Evolutionary conservation across 148 eudicot genomes (phyloP), one percentile per base, ranked within the genome.

Genomic region (Cornus controversa): DNA sequence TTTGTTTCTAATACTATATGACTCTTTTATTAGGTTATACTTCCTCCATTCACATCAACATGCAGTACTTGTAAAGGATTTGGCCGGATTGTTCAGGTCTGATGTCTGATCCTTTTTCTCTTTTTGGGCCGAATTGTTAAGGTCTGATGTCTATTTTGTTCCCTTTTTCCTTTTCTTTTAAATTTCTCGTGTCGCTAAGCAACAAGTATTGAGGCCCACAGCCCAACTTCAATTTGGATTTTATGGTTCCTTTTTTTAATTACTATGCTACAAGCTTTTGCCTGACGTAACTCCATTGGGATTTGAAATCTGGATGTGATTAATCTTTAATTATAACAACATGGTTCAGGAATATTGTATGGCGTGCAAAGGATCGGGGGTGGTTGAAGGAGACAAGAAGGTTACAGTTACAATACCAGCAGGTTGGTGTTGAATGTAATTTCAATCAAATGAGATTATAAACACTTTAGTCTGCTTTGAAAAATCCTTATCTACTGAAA

Each of bases 21-120:
- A 78, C 58, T 8, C 72, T 72, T 24, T 81, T 67, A 69, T 82
- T 83, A 95, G 97, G 93, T 93, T 25, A 88, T 93, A 50, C 80
- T 93, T 67, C 99, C 92, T 74, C 97, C 99, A 16, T 95, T 95
- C 78, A 74, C 90, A 8, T 82, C 96, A 72, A 90, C 91, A 69
- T 95, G 97, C 82, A 77, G 82, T 79, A 80, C 85, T 67, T 95
- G 99, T 82, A 95, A 87, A 83, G 99, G 99, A 18, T 75, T 86
- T 14, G 94, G 99, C 57, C 83, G 86, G 85, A 79, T 91, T 47
- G 87, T 93, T 70, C 83, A 82, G 85, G 97, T 93, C 74, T 83
- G 78, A 22, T 75, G 45, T 40, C 45, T 54, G 60, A 14, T 8
- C 60, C 60, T 20, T 14, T 16, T 54, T 54, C 7, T 54, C 22